Conservation (phyloP, 768 basidiomycete species). For the Kwoniella dejecticola region DNA sequence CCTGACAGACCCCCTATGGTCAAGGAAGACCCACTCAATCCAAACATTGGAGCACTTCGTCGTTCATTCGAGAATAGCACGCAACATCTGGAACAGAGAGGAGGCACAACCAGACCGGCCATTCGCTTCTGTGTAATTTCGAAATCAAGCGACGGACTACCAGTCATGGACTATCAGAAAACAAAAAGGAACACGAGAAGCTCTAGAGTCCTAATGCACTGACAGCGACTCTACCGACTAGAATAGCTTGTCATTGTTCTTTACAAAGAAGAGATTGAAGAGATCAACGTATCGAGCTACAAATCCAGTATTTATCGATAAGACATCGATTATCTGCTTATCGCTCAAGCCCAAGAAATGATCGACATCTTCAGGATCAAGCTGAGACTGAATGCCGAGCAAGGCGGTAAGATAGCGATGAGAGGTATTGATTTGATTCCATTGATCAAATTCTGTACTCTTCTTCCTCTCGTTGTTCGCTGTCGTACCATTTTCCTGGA, state of each 20-base stretch:
- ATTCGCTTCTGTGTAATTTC: too few species aligned
- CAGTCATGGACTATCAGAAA: conserved; percentile 69
- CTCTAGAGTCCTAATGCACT: conserved; percentile 78
- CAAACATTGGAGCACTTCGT: not conserved
- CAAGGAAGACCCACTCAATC: not conserved
- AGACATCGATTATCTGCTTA: conserved; percentile 31
- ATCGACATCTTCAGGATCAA: conserved; percentile 47
- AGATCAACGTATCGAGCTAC: conserved; percentile 71
- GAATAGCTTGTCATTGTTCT: conserved; percentile 57
- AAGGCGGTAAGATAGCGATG: conserved; percentile 70
- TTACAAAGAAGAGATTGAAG: conserved; percentile 51
- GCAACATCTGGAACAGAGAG: too few species aligned
- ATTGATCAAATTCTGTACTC: not conserved
- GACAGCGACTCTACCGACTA: conserved; percentile 76
- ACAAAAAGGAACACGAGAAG: conserved; percentile 74
- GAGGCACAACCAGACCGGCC: too few species aligned
- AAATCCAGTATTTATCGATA: conserved; percentile 57
- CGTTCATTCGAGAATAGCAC: too few species aligned
- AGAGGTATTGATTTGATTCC: conserved; percentile 29
- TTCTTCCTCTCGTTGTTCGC: not conserved
- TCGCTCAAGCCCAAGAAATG: conserved; percentile 48
- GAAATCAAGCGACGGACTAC: conserved; percentile 84
- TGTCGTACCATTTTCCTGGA: too few species aligned
- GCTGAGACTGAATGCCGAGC: conserved; percentile 65
- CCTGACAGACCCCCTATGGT: not conserved